A percentile compares a stretch with the other conserved stretches of the same genome.
Evolutionary conservation across 2,329 filamentous ascomycete species (phyloP).

Genomic region (Clathrospora elynae): DNA sequence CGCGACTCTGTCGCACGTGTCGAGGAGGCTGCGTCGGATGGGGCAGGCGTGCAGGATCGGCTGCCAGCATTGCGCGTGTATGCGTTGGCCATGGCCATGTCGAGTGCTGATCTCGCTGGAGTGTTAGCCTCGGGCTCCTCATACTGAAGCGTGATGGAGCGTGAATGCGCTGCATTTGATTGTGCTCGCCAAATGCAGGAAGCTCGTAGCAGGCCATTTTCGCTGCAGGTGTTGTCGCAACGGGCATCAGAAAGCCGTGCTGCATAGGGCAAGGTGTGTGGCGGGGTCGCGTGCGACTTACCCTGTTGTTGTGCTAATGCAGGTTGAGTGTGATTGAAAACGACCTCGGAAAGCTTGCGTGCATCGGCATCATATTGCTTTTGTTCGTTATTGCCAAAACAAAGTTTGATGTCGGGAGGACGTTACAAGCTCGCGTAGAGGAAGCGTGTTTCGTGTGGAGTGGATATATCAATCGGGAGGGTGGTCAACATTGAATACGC

Average conservation of each 20-base stretch:
- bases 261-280: conserved; percentile 17
- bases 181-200: conserved; percentile 11
- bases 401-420: no score
- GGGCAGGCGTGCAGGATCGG: conserved; percentile 21
- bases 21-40: conserved; percentile 15
- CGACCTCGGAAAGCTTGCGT: conserved; percentile 10
- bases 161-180: conserved; percentile 10
- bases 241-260: conserved; percentile 11
- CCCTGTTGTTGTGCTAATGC: conserved; percentile 16
- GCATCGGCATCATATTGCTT: background rate
- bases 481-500: no score
- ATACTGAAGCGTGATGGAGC: conserved; percentile 15
- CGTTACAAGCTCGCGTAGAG: no score
- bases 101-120: conserved; percentile 11
- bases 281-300: conserved; percentile 22
- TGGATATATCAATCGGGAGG: no score
- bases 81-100: conserved; percentile 15
- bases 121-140: conserved; percentile 20
- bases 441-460: no score
- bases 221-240: conserved; percentile 12
- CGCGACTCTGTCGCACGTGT: conserved; percentile 7
- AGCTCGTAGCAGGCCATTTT: conserved; percentile 11
- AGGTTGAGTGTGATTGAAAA: conserved; percentile 24
- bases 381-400: conserved; percentile 4
- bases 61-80: conserved; percentile 19